Evolutionary conservation across 345 rosid species (phyloP).

Genomic region (Dimocarpus longan): DNA sequence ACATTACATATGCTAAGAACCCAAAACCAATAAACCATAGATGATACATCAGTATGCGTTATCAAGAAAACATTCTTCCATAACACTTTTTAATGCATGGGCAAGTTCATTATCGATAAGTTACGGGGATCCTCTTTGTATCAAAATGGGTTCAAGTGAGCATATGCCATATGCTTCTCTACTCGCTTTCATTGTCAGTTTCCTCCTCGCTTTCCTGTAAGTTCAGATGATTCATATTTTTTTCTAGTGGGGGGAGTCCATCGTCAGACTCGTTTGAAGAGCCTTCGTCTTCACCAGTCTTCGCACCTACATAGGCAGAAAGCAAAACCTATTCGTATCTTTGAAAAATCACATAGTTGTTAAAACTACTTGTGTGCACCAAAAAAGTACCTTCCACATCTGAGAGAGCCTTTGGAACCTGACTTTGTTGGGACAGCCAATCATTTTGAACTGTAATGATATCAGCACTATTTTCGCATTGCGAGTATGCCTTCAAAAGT

Average conservation of each 20-base stretch:
- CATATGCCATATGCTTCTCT: conserved; percentile 10
- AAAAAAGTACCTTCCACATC: conserved; percentile 43
- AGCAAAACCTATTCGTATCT: neutral
- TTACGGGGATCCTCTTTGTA: neutral
- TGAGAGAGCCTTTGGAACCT: conserved; percentile 50
- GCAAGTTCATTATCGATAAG: neutral
- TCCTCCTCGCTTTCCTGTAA: conserved; percentile 63
- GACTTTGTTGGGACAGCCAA: conserved; percentile 83
- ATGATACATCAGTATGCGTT: neutral
- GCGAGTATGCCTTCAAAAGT: conserved; percentile 78
- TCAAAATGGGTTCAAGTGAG: neutral
- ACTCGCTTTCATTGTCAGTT: conserved; percentile 60
- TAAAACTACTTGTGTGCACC: neutral
- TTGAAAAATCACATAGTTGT: neutral
- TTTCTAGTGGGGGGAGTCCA: conserved; percentile 86
- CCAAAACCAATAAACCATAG: neutral
- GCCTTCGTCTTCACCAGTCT: conserved; percentile 36
- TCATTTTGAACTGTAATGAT: conserved; percentile 79
- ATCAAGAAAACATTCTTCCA: neutral
- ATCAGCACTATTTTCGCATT: conserved; percentile 74
- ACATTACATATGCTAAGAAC: neutral
- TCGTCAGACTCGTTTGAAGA: conserved; percentile 64
- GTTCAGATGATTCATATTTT: conserved; percentile 73
- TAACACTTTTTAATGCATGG: neutral
- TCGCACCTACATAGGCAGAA: conserved; percentile 28